Evolutionary conservation across 1,139 yeast genomes (phyloP).

Genomic region (Tardiomyces digboiensis): DNA sequence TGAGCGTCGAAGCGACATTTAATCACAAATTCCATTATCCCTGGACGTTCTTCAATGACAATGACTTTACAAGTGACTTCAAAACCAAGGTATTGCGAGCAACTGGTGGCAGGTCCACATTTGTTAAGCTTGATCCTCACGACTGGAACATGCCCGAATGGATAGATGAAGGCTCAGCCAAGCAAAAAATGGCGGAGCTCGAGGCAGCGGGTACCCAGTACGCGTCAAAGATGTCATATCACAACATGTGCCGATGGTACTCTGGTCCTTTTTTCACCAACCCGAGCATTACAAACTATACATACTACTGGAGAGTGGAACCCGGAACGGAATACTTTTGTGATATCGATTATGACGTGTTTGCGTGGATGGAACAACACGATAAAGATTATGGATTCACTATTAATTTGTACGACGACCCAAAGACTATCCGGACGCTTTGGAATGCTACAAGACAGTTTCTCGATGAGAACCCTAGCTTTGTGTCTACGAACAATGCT

Average conservation of each 20-base stretch:
- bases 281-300: conserved; percentile 45
- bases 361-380: conserved; percentile 60
- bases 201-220: conserved; percentile 53
- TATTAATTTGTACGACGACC: conserved; percentile 57
- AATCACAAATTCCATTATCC: conserved; percentile 64
- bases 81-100: conserved; percentile 49
- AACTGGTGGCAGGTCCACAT: conserved; percentile 45
- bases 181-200: conserved; percentile 31
- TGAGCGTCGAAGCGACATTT: conserved; percentile 51
- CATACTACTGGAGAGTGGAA: conserved; percentile 74
- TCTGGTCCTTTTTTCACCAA: conserved; percentile 55
- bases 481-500: conserved; percentile 49
- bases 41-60: conserved; percentile 70
- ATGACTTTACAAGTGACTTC: conserved; percentile 51
- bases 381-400: conserved; percentile 33
- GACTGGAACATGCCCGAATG: conserved; percentile 58
- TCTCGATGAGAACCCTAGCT: conserved; percentile 46
- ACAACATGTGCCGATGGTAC: conserved; percentile 73
- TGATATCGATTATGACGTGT: conserved; percentile 64
- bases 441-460: conserved; percentile 41
- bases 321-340: conserved; percentile 65
- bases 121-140: conserved; percentile 41
- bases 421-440: conserved; percentile 48
- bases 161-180: conserved; percentile 38
- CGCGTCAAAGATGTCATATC: conserved; percentile 53